These are phyloP conservation scores for Rutstroemia sp. DNA, from an alignment of 2,329 filamentous ascomycete genomes.

Conservation along the genomic window DNA sequence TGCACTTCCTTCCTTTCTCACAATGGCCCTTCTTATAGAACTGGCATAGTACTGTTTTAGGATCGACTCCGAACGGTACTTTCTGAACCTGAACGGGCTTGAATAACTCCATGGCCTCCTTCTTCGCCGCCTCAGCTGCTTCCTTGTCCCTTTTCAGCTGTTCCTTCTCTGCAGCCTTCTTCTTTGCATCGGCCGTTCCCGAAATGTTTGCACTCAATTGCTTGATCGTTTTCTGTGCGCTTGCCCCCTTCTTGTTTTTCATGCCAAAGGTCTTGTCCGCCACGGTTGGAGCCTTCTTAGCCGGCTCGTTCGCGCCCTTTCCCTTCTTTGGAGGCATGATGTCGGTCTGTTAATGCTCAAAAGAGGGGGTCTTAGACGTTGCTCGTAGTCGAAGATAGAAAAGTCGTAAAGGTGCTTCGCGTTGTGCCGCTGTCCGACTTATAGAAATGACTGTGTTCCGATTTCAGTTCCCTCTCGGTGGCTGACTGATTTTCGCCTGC, in stretches of 20 bases:
- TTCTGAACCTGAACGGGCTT: conserved; percentile 94
- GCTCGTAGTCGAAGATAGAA: background rate
- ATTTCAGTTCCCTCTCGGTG: background rate
- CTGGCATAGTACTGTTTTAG: conserved; percentile 92
- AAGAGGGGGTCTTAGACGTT: no score
- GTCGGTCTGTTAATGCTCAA: conserved; percentile 24
- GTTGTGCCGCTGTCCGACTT: background rate
- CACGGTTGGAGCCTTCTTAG: conserved; percentile 52
- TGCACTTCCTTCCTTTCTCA: conserved; percentile 96
- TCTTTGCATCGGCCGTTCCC: conserved; percentile 82
- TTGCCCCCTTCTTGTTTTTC: conserved; percentile 98
- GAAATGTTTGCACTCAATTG: conserved; percentile 70
- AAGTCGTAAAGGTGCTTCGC: background rate
- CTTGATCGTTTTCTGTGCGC: conserved; percentile 83
- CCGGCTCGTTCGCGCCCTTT: conserved; percentile 36
- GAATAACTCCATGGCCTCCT: conserved; percentile 74
- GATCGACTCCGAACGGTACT: conserved; percentile 94
- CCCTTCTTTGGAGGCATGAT: conserved; percentile 67
- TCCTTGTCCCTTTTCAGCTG: conserved; percentile 79
- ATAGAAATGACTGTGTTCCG: conserved; percentile 27
- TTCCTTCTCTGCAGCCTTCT: conserved; percentile 60
- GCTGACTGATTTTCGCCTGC: background rate
- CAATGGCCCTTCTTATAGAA: conserved; percentile 97
- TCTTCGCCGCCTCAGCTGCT: conserved; percentile 77
- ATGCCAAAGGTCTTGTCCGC: conserved; percentile 99